Conservation (phyloP, 2,329 filamentous ascomycete species). For the Colletotrichum viniferum region DNA sequence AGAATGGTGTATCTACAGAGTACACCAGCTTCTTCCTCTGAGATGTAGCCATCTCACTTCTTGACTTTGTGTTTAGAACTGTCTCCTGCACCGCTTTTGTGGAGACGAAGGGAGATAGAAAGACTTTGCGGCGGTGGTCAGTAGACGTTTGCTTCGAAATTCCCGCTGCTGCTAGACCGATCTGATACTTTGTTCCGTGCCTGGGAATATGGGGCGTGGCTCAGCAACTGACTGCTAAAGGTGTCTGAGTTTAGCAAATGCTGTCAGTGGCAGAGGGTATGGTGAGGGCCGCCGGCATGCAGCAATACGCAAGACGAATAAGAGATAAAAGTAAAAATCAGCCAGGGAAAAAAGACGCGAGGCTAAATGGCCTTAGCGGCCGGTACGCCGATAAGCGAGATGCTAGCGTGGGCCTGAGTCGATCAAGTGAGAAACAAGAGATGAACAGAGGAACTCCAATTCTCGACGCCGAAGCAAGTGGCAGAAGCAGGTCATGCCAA, state of each 20-base stretch:
- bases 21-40: slow-evolving; percentile 60
- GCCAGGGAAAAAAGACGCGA: neutral
- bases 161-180: neutral
- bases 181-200: neutral
- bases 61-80: neutral
- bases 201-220: neutral
- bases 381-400: slow-evolving; percentile 17
- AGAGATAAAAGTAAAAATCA: slow-evolving; percentile 10
- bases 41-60: neutral
- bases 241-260: neutral
- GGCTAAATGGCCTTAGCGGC: slow-evolving; percentile 17
- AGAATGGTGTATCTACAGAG: slow-evolving; percentile 70
- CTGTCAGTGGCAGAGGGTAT: neutral
- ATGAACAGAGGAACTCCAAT: neutral
- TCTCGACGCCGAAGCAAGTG: neutral
- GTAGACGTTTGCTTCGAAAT: neutral
- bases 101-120: neutral
- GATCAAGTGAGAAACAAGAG: neutral
- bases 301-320: neutral
- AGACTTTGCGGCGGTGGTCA: neutral
- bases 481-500: neutral
- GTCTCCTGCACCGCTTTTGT: neutral
- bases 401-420: neutral
- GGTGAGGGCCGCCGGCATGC: neutral
- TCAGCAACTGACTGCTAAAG: neutral